phyloP scores from a whole-genome alignment of 2,329 filamentous ascomycete genomes.

The Xenoacremonium recifei region DNA sequence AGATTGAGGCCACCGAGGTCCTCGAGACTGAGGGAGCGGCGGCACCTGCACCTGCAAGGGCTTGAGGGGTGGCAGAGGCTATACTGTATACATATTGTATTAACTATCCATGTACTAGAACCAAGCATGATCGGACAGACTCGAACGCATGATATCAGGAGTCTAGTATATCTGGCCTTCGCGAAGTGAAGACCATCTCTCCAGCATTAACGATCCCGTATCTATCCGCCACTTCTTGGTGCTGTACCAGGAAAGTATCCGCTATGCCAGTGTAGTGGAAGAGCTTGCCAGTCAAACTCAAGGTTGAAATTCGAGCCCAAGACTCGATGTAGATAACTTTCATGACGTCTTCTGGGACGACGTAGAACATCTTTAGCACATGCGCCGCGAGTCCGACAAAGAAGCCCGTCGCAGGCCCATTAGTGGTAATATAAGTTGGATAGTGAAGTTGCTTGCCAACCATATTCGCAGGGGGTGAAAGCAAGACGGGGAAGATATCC shows the following conservation, averaged over 20 bases:
- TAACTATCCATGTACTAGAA: slow-evolving; percentile 21
- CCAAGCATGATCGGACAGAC: neutral
- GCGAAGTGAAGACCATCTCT: slow-evolving; percentile 40
- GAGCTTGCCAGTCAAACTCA: slow-evolving; percentile 83
- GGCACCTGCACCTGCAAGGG: slow-evolving; percentile 11
- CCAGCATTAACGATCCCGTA: slow-evolving; percentile 39
- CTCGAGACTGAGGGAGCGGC: slow-evolving; percentile 5
- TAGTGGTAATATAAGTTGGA: slow-evolving; percentile 78
- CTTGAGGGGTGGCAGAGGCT: slow-evolving; percentile 3
- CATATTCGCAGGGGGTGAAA: slow-evolving; percentile 27
- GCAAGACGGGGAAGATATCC: slow-evolving; percentile 58
- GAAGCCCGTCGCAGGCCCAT: slow-evolving; percentile 86
- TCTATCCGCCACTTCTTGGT: slow-evolving; percentile 58
- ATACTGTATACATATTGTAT: slow-evolving; percentile 20
- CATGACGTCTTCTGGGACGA: slow-evolving; percentile 55
- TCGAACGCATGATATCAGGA: slow-evolving; percentile 2
- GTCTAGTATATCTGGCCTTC: slow-evolving; percentile 24
- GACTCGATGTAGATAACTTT: slow-evolving; percentile 86
- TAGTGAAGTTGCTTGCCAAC: slow-evolving; percentile 35
- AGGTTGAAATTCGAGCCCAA: slow-evolving; percentile 78
- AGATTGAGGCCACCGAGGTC: slow-evolving; percentile 13
- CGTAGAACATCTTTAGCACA: slow-evolving; percentile 43
- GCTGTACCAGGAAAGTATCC: slow-evolving; percentile 82
- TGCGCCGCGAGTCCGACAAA: slow-evolving; percentile 60
- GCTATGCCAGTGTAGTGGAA: slow-evolving; percentile 63